Conservation (phyloP, 73 alveolate species). For the Effrenium voratum region DNA sequence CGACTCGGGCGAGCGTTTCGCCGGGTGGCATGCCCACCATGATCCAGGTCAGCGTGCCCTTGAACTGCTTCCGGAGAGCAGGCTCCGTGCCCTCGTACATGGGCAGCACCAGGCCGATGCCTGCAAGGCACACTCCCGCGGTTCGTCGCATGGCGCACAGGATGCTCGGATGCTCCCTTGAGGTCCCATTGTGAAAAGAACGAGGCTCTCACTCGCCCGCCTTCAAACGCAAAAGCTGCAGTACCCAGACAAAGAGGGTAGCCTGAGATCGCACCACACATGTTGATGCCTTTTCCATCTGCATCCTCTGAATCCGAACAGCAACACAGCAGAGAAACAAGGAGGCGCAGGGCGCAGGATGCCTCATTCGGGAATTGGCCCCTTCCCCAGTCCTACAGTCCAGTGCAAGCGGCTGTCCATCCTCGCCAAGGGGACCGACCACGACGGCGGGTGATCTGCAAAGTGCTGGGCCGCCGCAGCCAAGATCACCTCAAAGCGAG, state of each 20-base stretch:
- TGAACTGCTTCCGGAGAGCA: conserved; percentile 35
- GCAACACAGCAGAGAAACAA: not conserved
- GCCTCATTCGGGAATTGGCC: not conserved
- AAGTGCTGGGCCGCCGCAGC: conserved; percentile 10
- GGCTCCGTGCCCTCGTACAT: conserved; percentile 83
- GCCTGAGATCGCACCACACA: not conserved
- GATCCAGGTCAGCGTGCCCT: conserved; percentile 30
- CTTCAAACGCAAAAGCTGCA: conserved; percentile 67
- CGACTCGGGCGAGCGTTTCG: too few relatives aligned
- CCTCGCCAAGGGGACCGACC: conserved; percentile 23
- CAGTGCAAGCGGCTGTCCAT: conserved; percentile 12
- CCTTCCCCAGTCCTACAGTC: not conserved
- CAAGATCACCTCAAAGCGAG: not conserved
- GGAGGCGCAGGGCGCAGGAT: not conserved
- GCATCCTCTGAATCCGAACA: not conserved
- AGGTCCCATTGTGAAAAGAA: not conserved
- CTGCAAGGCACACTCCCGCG: not conserved
- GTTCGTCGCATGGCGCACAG: not conserved
- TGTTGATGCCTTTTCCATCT: not conserved
- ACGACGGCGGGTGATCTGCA: not conserved
- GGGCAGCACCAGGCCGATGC: conserved; percentile 76
- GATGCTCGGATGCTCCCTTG: too few relatives aligned
- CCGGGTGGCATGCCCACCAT: conserved; percentile 1
- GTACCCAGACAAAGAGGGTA: conserved; percentile 56
- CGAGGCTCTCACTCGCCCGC: not conserved